phyloP scores from a whole-genome alignment of 1,284 basidiomycete species.

The Ganoderma boninense region DNA sequence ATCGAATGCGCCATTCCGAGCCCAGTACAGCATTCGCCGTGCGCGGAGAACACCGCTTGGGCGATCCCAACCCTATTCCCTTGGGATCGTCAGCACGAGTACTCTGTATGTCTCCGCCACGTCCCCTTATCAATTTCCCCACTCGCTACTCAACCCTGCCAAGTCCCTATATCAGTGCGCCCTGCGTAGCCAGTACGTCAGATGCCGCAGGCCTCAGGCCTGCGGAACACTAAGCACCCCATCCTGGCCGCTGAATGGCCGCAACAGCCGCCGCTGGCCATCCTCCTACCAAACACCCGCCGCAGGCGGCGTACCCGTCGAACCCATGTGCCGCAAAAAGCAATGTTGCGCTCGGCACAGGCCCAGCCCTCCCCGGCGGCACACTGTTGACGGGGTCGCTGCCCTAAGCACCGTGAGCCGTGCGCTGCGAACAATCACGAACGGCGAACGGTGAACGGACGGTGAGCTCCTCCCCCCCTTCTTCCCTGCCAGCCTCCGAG shows the following conservation, averaged over 20 bases:
- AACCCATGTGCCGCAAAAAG: too few species aligned
- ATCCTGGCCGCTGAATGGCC: neutral
- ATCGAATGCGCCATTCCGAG: neutral
- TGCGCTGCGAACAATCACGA: too few species aligned
- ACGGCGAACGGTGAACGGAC: too few species aligned
- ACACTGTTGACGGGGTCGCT: neutral
- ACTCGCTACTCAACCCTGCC: too few species aligned
- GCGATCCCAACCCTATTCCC: neutral
- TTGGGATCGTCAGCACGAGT: neutral
- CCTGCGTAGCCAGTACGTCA: neutral
- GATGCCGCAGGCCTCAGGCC: too few species aligned
- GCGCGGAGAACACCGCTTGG: neutral
- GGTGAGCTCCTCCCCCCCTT: neutral
- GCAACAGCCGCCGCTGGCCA: neutral
- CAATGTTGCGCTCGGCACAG: neutral
- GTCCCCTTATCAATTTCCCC: neutral
- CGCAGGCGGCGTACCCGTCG: neutral
- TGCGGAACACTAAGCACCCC: too few species aligned
- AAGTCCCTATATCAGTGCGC: too few species aligned
- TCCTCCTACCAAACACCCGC: neutral
- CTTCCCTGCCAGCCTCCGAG: too few species aligned
- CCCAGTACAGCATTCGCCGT: neutral
- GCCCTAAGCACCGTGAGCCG: neutral
- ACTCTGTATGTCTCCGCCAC: too few species aligned
- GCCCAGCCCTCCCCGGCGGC: neutral